Conservation (phyloP, 2,329 filamentous ascomycete genomes). For the Epichloe elymi region DNA sequence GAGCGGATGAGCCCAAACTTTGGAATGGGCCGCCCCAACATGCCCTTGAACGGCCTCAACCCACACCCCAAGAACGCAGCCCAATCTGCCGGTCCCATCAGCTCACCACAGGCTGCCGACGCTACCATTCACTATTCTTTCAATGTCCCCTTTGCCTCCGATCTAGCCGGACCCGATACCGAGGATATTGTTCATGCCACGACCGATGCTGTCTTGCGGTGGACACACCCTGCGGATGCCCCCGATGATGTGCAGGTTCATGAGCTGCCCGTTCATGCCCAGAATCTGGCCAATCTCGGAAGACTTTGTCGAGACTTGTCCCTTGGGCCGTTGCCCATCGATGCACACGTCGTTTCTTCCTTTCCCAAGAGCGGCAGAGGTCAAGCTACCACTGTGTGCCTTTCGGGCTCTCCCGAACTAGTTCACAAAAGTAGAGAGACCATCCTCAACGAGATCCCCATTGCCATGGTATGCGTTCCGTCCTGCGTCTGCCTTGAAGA, state of each 20-base stretch:
- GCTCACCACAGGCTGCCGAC: conserved; percentile 59
- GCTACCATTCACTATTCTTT: conserved; percentile 83
- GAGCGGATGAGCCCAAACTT: conserved; percentile 58
- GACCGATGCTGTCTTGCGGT: conserved; percentile 72
- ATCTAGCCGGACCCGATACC: conserved; percentile 79
- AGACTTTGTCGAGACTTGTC: conserved; percentile 74
- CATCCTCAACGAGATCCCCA: conserved; percentile 82
- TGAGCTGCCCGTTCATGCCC: conserved; percentile 81
- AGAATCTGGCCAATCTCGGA: conserved; percentile 70
- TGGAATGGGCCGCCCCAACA: conserved; percentile 48
- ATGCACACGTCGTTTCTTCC: conserved; percentile 73
- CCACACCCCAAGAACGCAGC: conserved; percentile 43
- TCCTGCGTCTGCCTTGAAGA: not conserved
- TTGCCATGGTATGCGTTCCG: conserved; percentile 62
- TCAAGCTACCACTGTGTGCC: conserved; percentile 74
- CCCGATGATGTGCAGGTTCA: conserved; percentile 74
- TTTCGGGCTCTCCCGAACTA: conserved; percentile 75
- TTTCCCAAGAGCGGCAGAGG: conserved; percentile 60
- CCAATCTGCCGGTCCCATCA: conserved; percentile 40
- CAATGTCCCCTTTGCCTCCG: conserved; percentile 92
- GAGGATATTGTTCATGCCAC: conserved; percentile 93
- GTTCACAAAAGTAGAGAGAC: conserved; percentile 83
- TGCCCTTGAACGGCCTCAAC: conserved; percentile 41
- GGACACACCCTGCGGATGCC: conserved; percentile 84
- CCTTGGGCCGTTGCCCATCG: conserved; percentile 54